Base-by-base conservation (phyloP, 2,329 filamentous ascomycete species). In the Exophiala xenobiotica region DNA sequence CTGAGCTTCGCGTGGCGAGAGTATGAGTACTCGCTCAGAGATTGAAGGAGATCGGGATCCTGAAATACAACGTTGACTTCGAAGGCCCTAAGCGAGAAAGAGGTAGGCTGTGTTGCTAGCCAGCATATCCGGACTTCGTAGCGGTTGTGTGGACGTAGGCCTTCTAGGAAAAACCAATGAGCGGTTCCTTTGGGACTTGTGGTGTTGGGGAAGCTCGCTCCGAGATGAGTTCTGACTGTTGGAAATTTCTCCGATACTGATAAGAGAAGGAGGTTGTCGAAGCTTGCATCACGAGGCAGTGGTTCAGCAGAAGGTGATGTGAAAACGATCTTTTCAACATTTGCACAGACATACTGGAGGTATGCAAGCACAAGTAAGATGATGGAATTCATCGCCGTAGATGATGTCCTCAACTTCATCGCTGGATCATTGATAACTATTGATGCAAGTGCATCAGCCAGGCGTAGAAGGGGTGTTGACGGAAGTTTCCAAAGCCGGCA, bases 61-160 rank as follows among this genome's bases (percentile, higher is more conserved):
- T 80, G 74, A 61, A 87, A 82, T 45, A 89, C 80, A 19, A 78
- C 69, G 18, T 77, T 66, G 11, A 90, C 65, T 26, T 83, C 73
- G 66, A 83, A 82, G 1, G 84, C 82, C 53, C 83, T 76, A 18
- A 96, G 74, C 56, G 74, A 77, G 72, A 96, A 95, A 19, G 79
- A 73, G 0, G 91, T 95, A 38, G 92, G 92, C 85, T 96, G 87
- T 54, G 86, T 93, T 33, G 93, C 93, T 54, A 90, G 79, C 91
- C 92, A 99, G 73, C 92, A 97, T 53, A 96, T 78, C 48, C 93
- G 84, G 42, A 95, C 80, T 74, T 99, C 93, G 76, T 97, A 96
- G 59, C 90, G 81, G 64, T 86, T 85, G 8, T 82, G 81, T 27
- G 82, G 78, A n/a, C 71, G 76, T 48, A 99, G 76, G 26, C 78